Base-by-base conservation (phyloP, 495 filamentous ascomycete species). In the Xylaria sp. region DNA sequence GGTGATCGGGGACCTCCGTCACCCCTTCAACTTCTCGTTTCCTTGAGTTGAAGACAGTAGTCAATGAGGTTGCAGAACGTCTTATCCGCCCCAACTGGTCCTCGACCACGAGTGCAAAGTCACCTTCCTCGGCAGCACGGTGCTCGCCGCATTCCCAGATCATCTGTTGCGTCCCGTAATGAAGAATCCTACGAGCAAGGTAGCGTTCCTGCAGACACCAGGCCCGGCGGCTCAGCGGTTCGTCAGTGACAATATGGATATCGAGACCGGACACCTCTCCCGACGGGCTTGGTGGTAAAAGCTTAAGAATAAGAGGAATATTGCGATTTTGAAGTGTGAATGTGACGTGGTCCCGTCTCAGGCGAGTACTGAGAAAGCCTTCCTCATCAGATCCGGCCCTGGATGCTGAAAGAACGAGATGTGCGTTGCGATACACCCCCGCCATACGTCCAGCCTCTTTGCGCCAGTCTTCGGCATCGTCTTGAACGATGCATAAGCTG, bases 401-500 rank as follows among this genome's bases (percentile, higher is more conserved):
- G 17, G 72, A 64, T 7, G 74, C 76, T 17, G 53, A 64, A 46
- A 78, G 50, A 4, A 75, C 72, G 14, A 83, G 63, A 44, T 79
- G 67, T 0, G 83, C 77, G 44, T 82, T 72, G 21, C 71, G 69
- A 70, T 86, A 87, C 29, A 86, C 73, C 5, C 70, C 63, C 19
- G 73, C 74, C 83, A 86, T 86, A 35, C 74, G 59, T 9, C 68
- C 73, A 0, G 83, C 74, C 72, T 86, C 83, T 24, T 50, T 63
- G 26, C 73, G 65, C 84, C 83, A 86, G 67, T 84, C 82, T 5
- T 74, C 70, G 2, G 53, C 50, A 53, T 79, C 75, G 53, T 84
- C 80, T 73, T 85, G 83, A 21, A 85, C 72, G 53, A 85, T 84
- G 71, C 82, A 84, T 5, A 84, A 71, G 40, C 80, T 80, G 70